Conservation (phyloP, 2,329 filamentous ascomycete species). For the Xylaria sp. region DNA sequence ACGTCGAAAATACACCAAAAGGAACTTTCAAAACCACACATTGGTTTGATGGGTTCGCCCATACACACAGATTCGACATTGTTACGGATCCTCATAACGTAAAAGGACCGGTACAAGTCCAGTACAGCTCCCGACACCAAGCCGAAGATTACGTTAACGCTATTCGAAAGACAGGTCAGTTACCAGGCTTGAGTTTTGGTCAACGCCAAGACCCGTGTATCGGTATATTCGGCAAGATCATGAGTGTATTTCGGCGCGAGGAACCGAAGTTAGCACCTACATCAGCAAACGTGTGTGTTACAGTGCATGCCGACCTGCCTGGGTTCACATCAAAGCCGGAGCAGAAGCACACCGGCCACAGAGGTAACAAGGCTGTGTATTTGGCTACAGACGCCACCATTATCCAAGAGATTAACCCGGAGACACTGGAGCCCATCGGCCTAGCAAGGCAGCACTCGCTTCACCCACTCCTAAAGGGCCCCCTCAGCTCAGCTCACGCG, state of each 20-base stretch:
- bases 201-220: slow-evolving; percentile 80
- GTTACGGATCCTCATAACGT: slow-evolving; percentile 50
- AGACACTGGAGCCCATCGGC: slow-evolving; percentile 78
- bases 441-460: slow-evolving; percentile 68
- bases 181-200: slow-evolving; percentile 71
- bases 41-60: slow-evolving; percentile 84
- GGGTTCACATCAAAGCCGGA: slow-evolving; percentile 55
- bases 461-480: slow-evolving; percentile 75
- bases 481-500: slow-evolving; percentile 76
- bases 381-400: slow-evolving; percentile 65
- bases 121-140: slow-evolving; percentile 78
- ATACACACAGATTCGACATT: slow-evolving; percentile 79
- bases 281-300: slow-evolving; percentile 72
- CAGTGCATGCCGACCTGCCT: slow-evolving; percentile 72
- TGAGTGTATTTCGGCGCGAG: slow-evolving; percentile 64
- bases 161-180: slow-evolving; percentile 69
- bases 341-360: slow-evolving; percentile 49
- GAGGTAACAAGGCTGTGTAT: slow-evolving; percentile 61
- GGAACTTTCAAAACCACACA: slow-evolving; percentile 73
- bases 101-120: slow-evolving; percentile 57
- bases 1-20: slow-evolving; percentile 66
- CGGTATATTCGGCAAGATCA: slow-evolving; percentile 76
- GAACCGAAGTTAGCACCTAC: slow-evolving; percentile 44
- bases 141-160: slow-evolving; percentile 71
- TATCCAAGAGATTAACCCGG: slow-evolving; percentile 72